Percentiles rank a stretch among this genome's conserved stretches.
phyloP scores from a whole-genome alignment of 192 early-diverging fungal species.

The Coemansia interrupta region DNA sequence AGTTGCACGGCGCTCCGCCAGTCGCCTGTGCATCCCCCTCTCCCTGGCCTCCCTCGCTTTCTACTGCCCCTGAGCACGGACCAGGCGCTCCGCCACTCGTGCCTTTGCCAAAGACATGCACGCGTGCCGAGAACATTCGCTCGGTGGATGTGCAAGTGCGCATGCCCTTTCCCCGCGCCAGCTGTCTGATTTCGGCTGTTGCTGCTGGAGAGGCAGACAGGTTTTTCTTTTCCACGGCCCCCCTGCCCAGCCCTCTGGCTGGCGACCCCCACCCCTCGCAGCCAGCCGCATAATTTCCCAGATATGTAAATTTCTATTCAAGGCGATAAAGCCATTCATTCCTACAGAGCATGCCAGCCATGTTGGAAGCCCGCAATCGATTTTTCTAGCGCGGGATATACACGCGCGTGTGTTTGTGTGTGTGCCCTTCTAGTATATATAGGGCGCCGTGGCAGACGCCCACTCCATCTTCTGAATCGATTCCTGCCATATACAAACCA shows the following conservation, averaged over 20 bases:
- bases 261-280: neutral
- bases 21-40: neutral
- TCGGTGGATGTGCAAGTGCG: neutral
- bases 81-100: neutral
- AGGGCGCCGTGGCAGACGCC: conserved; percentile 2
- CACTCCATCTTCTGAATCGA: conserved; percentile 2
- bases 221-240: conserved; percentile 6
- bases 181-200: neutral
- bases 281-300: conserved; percentile 2
- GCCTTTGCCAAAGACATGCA: conserved; percentile 1
- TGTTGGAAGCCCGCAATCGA: neutral
- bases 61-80: conserved; percentile 14
- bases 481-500: conserved; percentile 7
- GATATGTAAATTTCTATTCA: neutral
- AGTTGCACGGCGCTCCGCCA: too few relatives aligned
- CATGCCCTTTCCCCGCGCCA: conserved; percentile 13
- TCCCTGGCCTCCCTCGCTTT: neutral
- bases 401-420: too few relatives aligned
- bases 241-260: conserved; percentile 4
- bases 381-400: neutral
- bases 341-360: neutral
- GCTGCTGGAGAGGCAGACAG: neutral
- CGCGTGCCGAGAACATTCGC: conserved; percentile 8
- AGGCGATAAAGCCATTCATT: neutral
- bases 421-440: neutral